Percentiles rank a stretch among this genome's conserved stretches.
Evolutionary conservation across 192 early-diverging fungal species (phyloP).

Genomic region (Backusella tarrabulga): DNA sequence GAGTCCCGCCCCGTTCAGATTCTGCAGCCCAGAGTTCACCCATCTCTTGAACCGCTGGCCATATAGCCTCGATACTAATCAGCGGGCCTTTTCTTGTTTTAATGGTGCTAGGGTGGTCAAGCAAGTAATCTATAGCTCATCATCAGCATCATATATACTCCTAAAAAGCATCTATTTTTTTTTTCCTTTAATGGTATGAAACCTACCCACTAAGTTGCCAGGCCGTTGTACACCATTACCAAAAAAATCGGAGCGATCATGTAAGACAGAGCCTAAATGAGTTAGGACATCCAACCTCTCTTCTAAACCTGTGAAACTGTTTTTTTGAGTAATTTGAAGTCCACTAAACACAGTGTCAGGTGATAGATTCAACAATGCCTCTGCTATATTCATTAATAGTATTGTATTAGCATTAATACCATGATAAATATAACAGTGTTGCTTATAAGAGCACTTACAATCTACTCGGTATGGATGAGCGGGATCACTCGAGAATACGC

Average conservation of each 20-base stretch:
- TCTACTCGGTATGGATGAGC: slow-evolving; percentile 69
- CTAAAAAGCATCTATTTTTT: background rate
- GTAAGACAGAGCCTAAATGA: slow-evolving; percentile 62
- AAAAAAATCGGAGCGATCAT: slow-evolving; percentile 58
- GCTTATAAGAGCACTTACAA: slow-evolving; percentile 38
- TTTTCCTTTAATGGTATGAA: background rate
- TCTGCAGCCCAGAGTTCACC: slow-evolving; percentile 78
- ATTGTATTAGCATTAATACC: background rate
- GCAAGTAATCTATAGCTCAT: slow-evolving; percentile 49
- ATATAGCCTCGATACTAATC: slow-evolving; percentile 68
- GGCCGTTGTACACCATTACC: slow-evolving; percentile 59
- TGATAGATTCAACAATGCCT: slow-evolving; percentile 51
- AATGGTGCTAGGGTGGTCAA: slow-evolving; percentile 53
- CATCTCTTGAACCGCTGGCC: slow-evolving; percentile 78
- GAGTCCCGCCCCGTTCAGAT: slow-evolving; percentile 75
- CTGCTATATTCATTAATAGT: slow-evolving; percentile 30
- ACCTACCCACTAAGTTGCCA: slow-evolving; percentile 73
- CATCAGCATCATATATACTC: background rate
- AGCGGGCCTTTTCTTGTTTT: slow-evolving; percentile 26
- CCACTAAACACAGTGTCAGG: slow-evolving; percentile 49
- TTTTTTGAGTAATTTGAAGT: slow-evolving; percentile 74
- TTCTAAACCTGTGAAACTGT: slow-evolving; percentile 79
- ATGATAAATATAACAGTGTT: background rate
- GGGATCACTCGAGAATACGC: slow-evolving; percentile 68
- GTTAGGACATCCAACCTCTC: slow-evolving; percentile 71